These are phyloP conservation scores for Harringtonia lauricola DNA, from an alignment of 2,329 filamentous ascomycete species.

Conservation along the genomic window DNA sequence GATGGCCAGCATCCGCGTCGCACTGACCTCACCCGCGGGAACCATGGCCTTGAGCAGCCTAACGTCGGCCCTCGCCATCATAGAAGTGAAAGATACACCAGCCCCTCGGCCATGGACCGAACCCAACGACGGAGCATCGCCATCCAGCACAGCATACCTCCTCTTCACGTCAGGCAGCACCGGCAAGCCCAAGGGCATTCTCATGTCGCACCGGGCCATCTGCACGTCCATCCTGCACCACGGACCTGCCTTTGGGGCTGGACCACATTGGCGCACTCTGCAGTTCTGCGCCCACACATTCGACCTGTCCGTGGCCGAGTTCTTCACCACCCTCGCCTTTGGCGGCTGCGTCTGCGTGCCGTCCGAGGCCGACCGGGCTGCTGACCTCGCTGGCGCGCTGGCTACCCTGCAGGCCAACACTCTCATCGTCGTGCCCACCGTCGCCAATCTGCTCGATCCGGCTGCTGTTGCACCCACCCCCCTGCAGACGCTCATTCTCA, in stretches of 20 bases:
- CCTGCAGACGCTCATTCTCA: slow-evolving; percentile 21
- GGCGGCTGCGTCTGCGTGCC: slow-evolving; percentile 52
- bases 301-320: slow-evolving; percentile 41
- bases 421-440: slow-evolving; percentile 46
- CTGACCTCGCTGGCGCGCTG: slow-evolving; percentile 38
- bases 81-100: no score
- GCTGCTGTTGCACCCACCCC: slow-evolving; percentile 23
- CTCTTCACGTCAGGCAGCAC: slow-evolving; percentile 50
- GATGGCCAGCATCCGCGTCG: not conserved
- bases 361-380: slow-evolving; percentile 33
- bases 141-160: slow-evolving; percentile 41
- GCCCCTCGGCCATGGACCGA: slow-evolving; percentile 7
- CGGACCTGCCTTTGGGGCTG: slow-evolving; percentile 36
- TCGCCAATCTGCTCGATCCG: slow-evolving; percentile 36
- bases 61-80: no score
- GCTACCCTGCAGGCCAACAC: slow-evolving; percentile 37
- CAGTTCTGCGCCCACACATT: slow-evolving; percentile 46
- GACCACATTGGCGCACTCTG: slow-evolving; percentile 41
- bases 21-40: no score
- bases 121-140: no score
- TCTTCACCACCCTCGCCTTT: slow-evolving; percentile 40
- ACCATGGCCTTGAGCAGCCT: no score
- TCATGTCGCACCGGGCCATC: slow-evolving; percentile 49
- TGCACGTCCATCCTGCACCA: slow-evolving; percentile 42
- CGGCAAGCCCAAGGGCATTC: slow-evolving; percentile 46